Evolutionary conservation across 345 rosid genomes (phyloP).

Genomic region (Eucalyptus marginata): DNA sequence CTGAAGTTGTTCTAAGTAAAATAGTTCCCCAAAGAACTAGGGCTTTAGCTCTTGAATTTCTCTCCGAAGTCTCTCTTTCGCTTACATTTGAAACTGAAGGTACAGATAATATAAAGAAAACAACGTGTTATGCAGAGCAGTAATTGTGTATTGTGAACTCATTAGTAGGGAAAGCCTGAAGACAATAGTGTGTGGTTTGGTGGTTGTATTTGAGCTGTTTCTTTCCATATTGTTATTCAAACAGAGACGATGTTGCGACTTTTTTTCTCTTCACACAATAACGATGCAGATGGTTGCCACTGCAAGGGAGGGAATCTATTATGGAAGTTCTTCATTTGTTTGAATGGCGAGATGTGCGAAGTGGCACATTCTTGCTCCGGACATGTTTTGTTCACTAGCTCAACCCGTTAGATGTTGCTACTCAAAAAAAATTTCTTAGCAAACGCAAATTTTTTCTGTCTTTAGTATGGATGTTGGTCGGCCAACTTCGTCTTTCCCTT

Average conservation of each 20-base stretch:
- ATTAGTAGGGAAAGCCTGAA: neutral
- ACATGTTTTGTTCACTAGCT: neutral
- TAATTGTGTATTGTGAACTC: neutral
- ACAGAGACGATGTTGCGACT: neutral
- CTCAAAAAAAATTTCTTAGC: no score
- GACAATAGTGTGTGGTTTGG: neutral
- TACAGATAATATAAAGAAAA: neutral
- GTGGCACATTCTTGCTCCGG: neutral
- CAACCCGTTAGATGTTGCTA: rapidly evolving
- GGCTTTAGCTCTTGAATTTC: neutral
- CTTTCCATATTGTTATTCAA: neutral
- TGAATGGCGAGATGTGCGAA: neutral
- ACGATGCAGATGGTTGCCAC: neutral
- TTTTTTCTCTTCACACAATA: neutral
- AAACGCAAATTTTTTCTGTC: no score
- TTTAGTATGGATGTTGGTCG: no score
- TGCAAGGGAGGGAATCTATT: neutral
- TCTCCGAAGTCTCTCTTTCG: neutral
- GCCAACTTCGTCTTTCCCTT: no score
- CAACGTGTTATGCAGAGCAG: neutral
- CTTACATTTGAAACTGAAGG: neutral
- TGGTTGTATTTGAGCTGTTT: neutral
- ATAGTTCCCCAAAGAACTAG: neutral
- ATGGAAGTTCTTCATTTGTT: neutral
- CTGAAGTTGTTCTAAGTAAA: neutral